These are phyloP conservation scores for Apiospora kogelbergensis DNA, from an alignment of 2,329 filamentous ascomycete genomes.

Conservation along the genomic window DNA sequence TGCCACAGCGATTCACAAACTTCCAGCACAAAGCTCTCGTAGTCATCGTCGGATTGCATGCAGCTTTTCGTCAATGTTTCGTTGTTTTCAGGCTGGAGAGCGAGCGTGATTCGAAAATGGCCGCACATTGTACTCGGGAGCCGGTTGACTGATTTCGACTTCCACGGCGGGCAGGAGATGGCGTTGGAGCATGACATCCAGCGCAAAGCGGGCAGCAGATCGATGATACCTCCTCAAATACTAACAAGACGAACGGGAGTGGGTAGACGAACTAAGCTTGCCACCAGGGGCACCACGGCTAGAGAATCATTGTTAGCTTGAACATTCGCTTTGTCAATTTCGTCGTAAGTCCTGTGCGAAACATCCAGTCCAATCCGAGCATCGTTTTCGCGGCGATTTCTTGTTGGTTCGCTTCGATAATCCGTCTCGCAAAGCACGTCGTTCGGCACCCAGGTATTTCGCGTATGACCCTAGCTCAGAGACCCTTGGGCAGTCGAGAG, in stretches of 20 bases:
- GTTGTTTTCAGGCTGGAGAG: not conserved
- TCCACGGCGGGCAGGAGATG: not conserved
- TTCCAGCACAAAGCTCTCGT: not conserved
- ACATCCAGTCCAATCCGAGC: not conserved
- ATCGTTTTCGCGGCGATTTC: not conserved
- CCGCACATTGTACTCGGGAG: not conserved
- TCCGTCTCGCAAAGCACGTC: not conserved
- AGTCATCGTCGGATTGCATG: not conserved
- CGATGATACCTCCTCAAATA: not conserved
- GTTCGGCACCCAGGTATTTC: not conserved
- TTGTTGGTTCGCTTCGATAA: not conserved
- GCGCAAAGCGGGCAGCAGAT: not conserved
- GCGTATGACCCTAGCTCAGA: not conserved
- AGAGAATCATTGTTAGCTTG: slow-evolving; percentile 23
- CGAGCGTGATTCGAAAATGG: not conserved
- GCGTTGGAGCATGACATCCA: not conserved
- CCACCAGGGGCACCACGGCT: slow-evolving; percentile 75
- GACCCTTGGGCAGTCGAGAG: not conserved
- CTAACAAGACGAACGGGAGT: not conserved
- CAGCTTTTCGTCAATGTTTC: not conserved
- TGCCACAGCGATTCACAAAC: not conserved
- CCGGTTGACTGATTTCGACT: not conserved
- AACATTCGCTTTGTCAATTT: not conserved
- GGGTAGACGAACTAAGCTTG: slow-evolving; percentile 10
- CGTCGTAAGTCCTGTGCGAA: not conserved